Base-by-base conservation (phyloP, 352 stramenopile species). In the Globisporangium parvum region DNA sequence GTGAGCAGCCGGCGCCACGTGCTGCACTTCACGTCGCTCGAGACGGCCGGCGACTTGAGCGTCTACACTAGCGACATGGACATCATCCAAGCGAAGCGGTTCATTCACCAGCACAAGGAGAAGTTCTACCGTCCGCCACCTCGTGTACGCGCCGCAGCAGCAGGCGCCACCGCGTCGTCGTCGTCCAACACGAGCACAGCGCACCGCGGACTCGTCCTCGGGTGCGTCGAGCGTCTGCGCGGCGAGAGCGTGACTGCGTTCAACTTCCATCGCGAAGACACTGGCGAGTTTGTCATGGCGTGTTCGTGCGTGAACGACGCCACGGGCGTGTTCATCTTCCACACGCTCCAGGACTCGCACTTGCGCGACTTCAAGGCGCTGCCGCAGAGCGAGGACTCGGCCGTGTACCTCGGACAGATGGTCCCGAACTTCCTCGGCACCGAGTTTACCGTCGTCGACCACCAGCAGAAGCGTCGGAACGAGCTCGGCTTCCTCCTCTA, bases 201-300 rank as follows among this genome's bases (percentile, higher is more conserved):
- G 2, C 18, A 48, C 52, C 10, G 57, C 63, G 39, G 80, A 28
- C 61, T 88, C 18, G 65, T 91, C 40, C 69, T 82, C 23, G 82
- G 85, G 14, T 92, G 76, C 58, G 55, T 96, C 20, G 75, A 91
- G 58, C 70, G 86, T 12, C 69, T 88, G 17, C 63, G 68, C 26
- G 85, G 86, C 4, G 73, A 90, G 20, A 74, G 73, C n/a, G 76
- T 93, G n/a, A 93, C 83, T 20, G 71, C 86, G 45, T 88, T 93
- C 47, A 88, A 94, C 60, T 84, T 95, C 46, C 79, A 95, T 39
- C 71, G 70, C 15, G 80, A 93, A 55, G 78, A 90, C 62, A 93
- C 82, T 24, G 82, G 84, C 44, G 80, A 87, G 65, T 91, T 91
- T 53, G 47, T 91, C 28, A 39, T 91, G 23, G 77, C 81, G 50